Evolutionary conservation across 805 yeast species (phyloP), one percentile per base, ranked within the genome.

Genomic region (Phaffomyces thermotolerans): DNA sequence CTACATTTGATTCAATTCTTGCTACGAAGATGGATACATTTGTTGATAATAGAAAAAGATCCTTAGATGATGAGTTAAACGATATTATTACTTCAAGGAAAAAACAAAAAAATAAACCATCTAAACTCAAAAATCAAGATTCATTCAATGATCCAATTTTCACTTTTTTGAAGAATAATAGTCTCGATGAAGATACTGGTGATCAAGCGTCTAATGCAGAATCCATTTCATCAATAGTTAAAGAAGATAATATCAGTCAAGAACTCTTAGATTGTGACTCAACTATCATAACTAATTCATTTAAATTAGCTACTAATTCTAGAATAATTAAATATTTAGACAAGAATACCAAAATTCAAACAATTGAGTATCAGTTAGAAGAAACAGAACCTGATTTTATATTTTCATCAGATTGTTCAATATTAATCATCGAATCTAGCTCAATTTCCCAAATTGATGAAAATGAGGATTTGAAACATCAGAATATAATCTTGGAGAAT

Each of bases 11-110:
- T 18, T 33, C 39, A 13, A 9, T 36, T 14, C 29, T 27, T 15
- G 43, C 43, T 4, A 46, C 45, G 6, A 41, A 22, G 25, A 44
- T 47, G 45, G 35, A 18, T 13, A 39, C 48, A 4, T n/a, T 35
- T 15, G 10, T 37, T n/a, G 37, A 40, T n/a, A 14, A 12, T 12
- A 36, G 13, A 1, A 52, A 49, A 34, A 44, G 51, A 24, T 13
- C 36, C 3, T 32, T 53, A 27, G 56, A 54, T 41, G 50, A 48
- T 14, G 56, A 54, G 6, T 36, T 54, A 15, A 49, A 54, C 4
- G 43, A 40, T 8, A 45, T 54, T 37, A 49, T 54, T 5, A 7
- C 34, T n/a, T 9, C 34, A 6, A 42, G 14, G 14, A 52, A 41
- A 33, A 27, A 37, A 6, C 33, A 42, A 22, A 42, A 18, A 15